Conservation (phyloP, 1,139 yeast species). For the Yamadazyma membranifaciens region DNA sequence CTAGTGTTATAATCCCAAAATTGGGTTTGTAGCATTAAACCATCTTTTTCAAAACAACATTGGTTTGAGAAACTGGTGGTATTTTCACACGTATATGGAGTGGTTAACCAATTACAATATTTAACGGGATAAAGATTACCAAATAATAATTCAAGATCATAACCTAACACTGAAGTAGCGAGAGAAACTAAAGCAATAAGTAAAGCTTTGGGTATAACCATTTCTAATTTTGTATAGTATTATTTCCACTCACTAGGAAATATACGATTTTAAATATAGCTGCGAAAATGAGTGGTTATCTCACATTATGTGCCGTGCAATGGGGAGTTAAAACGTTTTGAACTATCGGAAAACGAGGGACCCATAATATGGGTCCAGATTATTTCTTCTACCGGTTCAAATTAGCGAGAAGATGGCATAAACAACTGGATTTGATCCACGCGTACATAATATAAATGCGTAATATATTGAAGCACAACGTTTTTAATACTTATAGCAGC, state of each 20-base stretch:
- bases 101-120: constrained; percentile 7
- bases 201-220: constrained; percentile 9
- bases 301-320: not conserved
- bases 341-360: too few relatives aligned
- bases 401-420: too few relatives aligned
- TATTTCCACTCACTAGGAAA: not conserved
- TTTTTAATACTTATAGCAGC: not conserved
- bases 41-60: constrained; percentile 32
- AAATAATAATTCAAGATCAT: constrained; percentile 5
- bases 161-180: constrained; percentile 3
- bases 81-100: constrained; percentile 28
- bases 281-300: too few relatives aligned
- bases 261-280: not conserved
- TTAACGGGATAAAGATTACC: constrained; percentile 7
- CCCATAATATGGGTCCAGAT: too few relatives aligned
- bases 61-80: constrained; percentile 24
- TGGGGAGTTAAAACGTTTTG: not conserved
- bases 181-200: constrained; percentile 6
- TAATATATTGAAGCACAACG: not conserved
- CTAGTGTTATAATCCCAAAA: constrained; percentile 40
- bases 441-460: not conserved
- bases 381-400: too few relatives aligned
- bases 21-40: constrained; percentile 38
- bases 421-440: not conserved
- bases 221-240: not conserved